phyloP scores from a whole-genome alignment of 139 green algal genomes.

The Coelastrella sp. region DNA sequence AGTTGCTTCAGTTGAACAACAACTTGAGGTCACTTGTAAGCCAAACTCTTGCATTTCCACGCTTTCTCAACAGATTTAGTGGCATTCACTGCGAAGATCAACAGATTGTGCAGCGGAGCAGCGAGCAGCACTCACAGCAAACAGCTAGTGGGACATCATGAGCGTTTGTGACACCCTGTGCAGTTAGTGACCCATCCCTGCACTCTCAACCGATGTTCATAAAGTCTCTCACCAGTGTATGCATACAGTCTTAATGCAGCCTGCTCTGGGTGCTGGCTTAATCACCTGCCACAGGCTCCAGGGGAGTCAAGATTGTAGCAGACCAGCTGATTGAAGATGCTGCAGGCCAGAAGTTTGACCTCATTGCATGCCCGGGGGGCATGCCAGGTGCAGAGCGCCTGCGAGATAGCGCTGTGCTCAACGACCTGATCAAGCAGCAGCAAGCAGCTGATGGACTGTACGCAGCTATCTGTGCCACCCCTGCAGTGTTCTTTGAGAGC shows the following conservation, averaged over 20 bases:
- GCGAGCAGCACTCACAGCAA: too few species aligned
- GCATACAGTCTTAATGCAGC: not conserved
- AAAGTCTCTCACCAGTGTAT: too few species aligned
- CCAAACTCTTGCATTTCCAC: not conserved
- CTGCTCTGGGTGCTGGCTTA: not conserved
- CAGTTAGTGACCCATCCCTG: too few species aligned
- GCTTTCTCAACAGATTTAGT: not conserved
- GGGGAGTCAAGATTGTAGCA: slow-evolving; percentile 86
- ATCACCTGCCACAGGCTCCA: slow-evolving; percentile 55
- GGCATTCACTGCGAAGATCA: not conserved
- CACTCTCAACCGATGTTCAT: too few species aligned
- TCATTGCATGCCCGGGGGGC: slow-evolving; percentile 87
- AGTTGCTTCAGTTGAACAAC: slow-evolving; percentile 88
- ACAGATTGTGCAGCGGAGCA: not conserved
- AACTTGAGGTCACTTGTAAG: slow-evolving; percentile 53
- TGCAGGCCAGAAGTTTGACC: slow-evolving; percentile 72
- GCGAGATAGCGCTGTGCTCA: slow-evolving; percentile 72
- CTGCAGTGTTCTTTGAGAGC: slow-evolving; percentile 88
- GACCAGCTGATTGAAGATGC: slow-evolving; percentile 75
- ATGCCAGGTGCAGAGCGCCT: slow-evolving; percentile 78
- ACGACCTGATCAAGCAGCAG: slow-evolving; percentile 75
- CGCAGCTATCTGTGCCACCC: slow-evolving; percentile 96
- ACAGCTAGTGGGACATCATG: too few species aligned
- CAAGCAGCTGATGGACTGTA: slow-evolving; percentile 54
- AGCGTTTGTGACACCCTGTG: too few species aligned